Evolutionary conservation across 139 green algal genomes (phyloP).

Genomic region (Dunaliella primolecta): DNA sequence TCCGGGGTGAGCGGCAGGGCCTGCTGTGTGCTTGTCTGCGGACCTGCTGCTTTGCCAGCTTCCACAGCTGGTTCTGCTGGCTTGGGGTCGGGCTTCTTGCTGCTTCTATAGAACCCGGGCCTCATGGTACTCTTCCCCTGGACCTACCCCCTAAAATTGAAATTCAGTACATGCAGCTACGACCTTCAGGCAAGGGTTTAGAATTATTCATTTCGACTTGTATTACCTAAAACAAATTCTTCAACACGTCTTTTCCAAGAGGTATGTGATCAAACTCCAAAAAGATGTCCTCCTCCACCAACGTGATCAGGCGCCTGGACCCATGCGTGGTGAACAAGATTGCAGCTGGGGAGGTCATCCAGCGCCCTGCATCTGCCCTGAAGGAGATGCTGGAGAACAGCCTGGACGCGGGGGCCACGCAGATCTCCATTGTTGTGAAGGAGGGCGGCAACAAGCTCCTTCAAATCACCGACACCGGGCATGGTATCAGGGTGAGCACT

Average conservation of each 20-base stretch:
- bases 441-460: conserved; percentile 92
- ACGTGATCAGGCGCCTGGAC: conserved; percentile 68
- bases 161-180: no score
- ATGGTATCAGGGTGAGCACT: conserved; percentile 70
- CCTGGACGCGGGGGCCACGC: conserved; percentile 83
- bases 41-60: background rate
- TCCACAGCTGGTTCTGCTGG: no score
- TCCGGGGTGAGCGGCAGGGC: background rate
- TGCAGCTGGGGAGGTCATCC: conserved; percentile 90
- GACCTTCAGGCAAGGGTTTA: no score
- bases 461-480: conserved; percentile 91
- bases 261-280: no score
- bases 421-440: conserved; percentile 78
- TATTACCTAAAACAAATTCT: no score
- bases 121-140: no score
- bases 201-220: no score
- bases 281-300: no score
- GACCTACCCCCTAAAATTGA: no score
- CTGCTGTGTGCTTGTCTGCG: background rate
- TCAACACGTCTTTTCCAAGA: no score
- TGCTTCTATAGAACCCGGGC: background rate
- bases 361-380: conserved; percentile 80
- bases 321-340: conserved; percentile 90
- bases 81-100: background rate
- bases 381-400: conserved; percentile 99